A percentile compares a stretch with the other conserved stretches of the same genome.
phyloP scores from a whole-genome alignment of 768 basidiomycete genomes.

The Mycena rebaudengoi region DNA sequence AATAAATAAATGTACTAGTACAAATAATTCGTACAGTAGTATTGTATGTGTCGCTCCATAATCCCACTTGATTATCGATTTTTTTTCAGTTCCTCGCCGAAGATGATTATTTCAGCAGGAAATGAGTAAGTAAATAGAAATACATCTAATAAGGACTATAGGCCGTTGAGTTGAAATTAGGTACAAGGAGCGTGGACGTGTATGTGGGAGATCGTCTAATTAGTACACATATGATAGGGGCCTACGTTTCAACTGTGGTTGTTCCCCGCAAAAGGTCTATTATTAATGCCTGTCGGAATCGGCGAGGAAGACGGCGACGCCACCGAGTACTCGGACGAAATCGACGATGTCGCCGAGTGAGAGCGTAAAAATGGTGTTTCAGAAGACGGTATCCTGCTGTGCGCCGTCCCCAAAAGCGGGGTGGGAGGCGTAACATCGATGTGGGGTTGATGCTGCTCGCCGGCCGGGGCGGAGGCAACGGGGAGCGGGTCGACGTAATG shows the following conservation, averaged over 20 bases:
- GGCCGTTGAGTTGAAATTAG: too few relatives aligned
- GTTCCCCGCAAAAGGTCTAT: not conserved
- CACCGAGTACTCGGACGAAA: constrained; percentile 7
- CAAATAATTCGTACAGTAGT: too few relatives aligned
- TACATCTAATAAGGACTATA: too few relatives aligned
- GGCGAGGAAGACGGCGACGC: not conserved
- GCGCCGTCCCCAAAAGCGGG: not conserved
- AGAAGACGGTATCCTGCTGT: not conserved
- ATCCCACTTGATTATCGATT: too few relatives aligned
- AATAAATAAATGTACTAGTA: not conserved
- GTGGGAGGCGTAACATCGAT: constrained; percentile 11
- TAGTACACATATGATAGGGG: too few relatives aligned
- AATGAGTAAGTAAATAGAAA: too few relatives aligned
- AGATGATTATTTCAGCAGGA: too few relatives aligned
- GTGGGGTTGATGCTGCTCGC: not conserved
- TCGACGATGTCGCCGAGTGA: constrained; percentile 9
- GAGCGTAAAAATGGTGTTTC: not conserved
- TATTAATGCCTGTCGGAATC: not conserved
- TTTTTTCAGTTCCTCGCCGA: too few relatives aligned
- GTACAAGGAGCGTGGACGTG: too few relatives aligned
- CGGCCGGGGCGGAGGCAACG: not conserved
- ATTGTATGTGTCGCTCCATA: too few relatives aligned
- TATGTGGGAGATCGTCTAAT: too few relatives aligned
- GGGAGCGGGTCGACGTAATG: constrained; percentile 19
- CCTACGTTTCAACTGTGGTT: too few relatives aligned